These are phyloP conservation scores for Stachybotrys echinatus DNA, from an alignment of 2,329 filamentous ascomycete genomes.

Conservation along the genomic window DNA sequence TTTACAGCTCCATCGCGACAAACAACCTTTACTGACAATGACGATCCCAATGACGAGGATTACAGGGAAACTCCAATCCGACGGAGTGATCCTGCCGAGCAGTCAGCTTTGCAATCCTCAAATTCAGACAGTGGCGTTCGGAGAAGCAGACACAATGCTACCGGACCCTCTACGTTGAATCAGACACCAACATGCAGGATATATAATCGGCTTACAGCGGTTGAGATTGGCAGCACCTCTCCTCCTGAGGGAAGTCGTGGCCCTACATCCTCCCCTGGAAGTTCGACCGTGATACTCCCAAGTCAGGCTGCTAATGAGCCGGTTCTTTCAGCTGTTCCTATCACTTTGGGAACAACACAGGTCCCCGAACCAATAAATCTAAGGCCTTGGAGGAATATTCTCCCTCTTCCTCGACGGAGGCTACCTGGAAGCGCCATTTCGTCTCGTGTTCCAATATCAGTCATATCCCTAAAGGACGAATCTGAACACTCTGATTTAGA, in stretches of 20 bases:
- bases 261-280: too few species aligned
- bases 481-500: background rate
- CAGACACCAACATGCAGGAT: background rate
- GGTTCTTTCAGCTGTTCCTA: too few species aligned
- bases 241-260: background rate
- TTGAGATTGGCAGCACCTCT: background rate
- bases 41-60: constrained; percentile 3
- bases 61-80: background rate
- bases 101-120: background rate
- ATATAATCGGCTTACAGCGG: background rate
- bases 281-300: too few species aligned
- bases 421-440: background rate
- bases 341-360: too few species aligned
- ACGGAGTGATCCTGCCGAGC: background rate
- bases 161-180: background rate
- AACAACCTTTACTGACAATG: background rate
- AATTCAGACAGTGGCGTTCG: background rate
- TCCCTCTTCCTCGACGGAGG: background rate
- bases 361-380: too few species aligned
- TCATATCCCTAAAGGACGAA: background rate
- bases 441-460: background rate
- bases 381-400: background rate
- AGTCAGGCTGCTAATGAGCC: too few species aligned
- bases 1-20: background rate
- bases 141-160: background rate